These are phyloP conservation scores for Carex pumila DNA, from an alignment of 176 grass and related monocot genomes.

Conservation along the genomic window DNA sequence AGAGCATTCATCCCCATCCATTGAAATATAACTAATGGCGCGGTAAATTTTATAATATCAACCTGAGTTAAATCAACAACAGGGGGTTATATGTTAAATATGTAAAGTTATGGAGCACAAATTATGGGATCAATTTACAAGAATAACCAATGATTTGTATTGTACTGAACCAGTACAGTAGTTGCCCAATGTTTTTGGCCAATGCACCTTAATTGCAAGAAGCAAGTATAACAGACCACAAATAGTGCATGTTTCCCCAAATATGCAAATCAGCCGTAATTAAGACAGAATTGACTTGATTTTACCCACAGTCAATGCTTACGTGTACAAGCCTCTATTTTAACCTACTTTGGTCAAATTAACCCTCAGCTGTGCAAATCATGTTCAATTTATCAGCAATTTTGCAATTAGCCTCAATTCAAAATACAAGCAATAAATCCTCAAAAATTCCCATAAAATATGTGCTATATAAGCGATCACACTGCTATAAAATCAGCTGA, in stretches of 20 bases:
- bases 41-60: conserved; percentile 51
- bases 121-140: conserved; percentile 8
- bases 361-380: background rate
- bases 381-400: background rate
- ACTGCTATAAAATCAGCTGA: background rate
- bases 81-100: background rate
- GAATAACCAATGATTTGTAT: background rate
- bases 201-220: background rate
- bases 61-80: conserved; percentile 37
- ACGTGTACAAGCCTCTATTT: background rate
- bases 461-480: background rate
- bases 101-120: background rate
- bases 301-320: background rate
- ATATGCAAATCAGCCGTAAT: background rate
- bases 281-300: background rate
- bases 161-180: background rate
- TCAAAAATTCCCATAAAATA: background rate
- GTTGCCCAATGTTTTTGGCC: background rate
- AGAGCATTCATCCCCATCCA: conserved; percentile 98
- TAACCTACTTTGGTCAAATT: background rate
- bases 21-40: conserved; percentile 76
- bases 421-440: background rate
- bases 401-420: background rate
- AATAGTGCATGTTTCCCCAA: background rate
- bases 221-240: background rate